Evolutionary conservation across 768 basidiomycete genomes (phyloP), one percentile per base, ranked within the genome.

Genomic region (Lentinula sp.): DNA sequence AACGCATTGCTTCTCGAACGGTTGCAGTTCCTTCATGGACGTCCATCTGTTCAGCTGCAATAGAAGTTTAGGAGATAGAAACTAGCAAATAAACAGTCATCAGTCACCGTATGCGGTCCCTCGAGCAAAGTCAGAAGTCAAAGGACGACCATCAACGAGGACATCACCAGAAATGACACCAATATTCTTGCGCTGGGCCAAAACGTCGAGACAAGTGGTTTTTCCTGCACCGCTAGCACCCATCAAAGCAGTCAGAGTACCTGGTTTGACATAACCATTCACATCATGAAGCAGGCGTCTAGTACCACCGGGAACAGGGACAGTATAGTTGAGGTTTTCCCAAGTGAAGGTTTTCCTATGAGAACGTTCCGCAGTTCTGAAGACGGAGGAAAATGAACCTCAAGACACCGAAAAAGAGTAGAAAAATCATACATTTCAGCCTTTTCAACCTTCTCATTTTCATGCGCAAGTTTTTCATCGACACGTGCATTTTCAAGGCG

Each of bases 231-330:
- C 90, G 61, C 86, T 87, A 13, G 88, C 88, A 56, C 55, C 55
- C 91, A 95, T 93, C 9, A 95, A 78, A 1, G 92, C 93, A 0
- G 93, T 93, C 63, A 94, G 71, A n/a, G 86, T 91, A 2, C 92
- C 93, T 9, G 93, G 93, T 65, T 87, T 88, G 46, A 92, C 89
- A 67, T 86, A 93, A 0, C 92, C 92, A 63, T 78, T 81, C 16
- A 94, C 84, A 64, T 91, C 85, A 66, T 92, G 84, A 40, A 94
- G 80, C 9, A 94, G 76, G 46, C 83, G 79, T 7, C 74, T 78
- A 13, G 76, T 78, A 7, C 88, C 88, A 28, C 80, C 80, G 0
- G 84, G 77, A 0, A 87, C 81, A 1, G 88, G 90, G 0, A 93
- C 87, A 65, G 82, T 78, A 66, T 95, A 95, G 70, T 88, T 88